Conservation (phyloP, 192 early-diverging fungal species). For the Coemansia sp. region DNA sequence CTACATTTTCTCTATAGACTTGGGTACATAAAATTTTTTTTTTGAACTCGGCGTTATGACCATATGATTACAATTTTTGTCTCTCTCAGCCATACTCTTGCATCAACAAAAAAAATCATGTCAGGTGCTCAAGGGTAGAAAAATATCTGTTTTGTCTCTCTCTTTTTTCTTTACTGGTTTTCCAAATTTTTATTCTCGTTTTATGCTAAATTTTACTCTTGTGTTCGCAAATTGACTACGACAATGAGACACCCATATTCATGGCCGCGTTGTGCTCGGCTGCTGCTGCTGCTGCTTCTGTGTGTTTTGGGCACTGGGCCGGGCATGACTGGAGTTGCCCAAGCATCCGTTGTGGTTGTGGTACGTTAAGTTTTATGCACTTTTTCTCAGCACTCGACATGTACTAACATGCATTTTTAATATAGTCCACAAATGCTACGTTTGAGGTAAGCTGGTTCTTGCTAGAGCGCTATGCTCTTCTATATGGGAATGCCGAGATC, state of each 20-base stretch:
- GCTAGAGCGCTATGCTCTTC: background rate
- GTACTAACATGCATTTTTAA: background rate
- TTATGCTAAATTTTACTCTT: slow-evolving; percentile 1
- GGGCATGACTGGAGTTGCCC: slow-evolving; percentile 14
- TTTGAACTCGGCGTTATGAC: background rate
- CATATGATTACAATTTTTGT: background rate
- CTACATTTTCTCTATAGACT: slow-evolving; percentile 5
- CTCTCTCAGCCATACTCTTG: background rate
- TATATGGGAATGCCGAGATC: background rate
- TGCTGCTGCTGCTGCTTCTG: slow-evolving; percentile 16
- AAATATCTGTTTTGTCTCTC: slow-evolving; percentile 1
- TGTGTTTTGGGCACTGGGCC: slow-evolving; percentile 13
- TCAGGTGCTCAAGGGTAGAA: no score
- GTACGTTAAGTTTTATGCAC: slow-evolving; percentile 11
- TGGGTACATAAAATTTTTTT: slow-evolving; percentile 4
- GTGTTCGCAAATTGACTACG: background rate
- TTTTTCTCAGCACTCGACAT: background rate
- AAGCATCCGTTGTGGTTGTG: slow-evolving; percentile 34
- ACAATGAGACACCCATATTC: slow-evolving; percentile 1
- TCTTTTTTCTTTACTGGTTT: slow-evolving; percentile 3
- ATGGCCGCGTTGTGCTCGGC: slow-evolving; percentile 10
- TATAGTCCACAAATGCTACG: slow-evolving; percentile 47
- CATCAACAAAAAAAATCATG: no score
- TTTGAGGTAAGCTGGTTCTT: slow-evolving; percentile 33
- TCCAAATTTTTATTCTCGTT: slow-evolving; percentile 13